A percentile compares a stretch with the other conserved stretches of the same genome.
These are phyloP conservation scores for Boletus speciosus DNA, from an alignment of 768 basidiomycete genomes.

Conservation along the genomic window DNA sequence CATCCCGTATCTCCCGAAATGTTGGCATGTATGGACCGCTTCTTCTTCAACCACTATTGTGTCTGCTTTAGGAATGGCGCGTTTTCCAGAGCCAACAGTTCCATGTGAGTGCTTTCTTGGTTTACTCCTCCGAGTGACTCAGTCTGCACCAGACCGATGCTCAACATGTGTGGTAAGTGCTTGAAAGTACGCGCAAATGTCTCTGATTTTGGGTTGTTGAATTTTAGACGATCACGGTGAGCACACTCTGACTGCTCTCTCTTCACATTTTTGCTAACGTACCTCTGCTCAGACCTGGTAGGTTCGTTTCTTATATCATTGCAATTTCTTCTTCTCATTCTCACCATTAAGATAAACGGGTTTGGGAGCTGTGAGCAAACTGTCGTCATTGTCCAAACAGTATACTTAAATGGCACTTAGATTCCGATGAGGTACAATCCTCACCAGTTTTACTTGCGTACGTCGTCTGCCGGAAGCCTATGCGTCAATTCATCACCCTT, in stretches of 20 bases:
- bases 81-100: slow-evolving; percentile 86
- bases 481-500: background rate
- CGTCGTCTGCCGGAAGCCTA: slow-evolving; percentile 5
- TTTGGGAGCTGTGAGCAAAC: slow-evolving; percentile 71
- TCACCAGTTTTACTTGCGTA: slow-evolving; percentile 73
- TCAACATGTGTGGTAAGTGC: slow-evolving; percentile 76
- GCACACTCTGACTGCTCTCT: slow-evolving; percentile 12
- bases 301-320: slow-evolving; percentile 9
- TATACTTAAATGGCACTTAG: slow-evolving; percentile 33
- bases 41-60: slow-evolving; percentile 91
- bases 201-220: background rate
- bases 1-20: slow-evolving; percentile 71
- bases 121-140: background rate
- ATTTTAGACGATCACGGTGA: slow-evolving; percentile 75
- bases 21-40: slow-evolving; percentile 72
- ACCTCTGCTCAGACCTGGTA: slow-evolving; percentile 43
- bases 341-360: slow-evolving; percentile 61
- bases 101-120: slow-evolving; percentile 57
- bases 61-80: slow-evolving; percentile 81
- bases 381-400: background rate
- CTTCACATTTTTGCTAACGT: slow-evolving; percentile 3
- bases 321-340: background rate
- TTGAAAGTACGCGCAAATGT: background rate
- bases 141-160: slow-evolving; percentile 63
- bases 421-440: slow-evolving; percentile 76